Conservation (phyloP, 805 yeast genomes). For the Metschnikowia vanudenii region DNA sequence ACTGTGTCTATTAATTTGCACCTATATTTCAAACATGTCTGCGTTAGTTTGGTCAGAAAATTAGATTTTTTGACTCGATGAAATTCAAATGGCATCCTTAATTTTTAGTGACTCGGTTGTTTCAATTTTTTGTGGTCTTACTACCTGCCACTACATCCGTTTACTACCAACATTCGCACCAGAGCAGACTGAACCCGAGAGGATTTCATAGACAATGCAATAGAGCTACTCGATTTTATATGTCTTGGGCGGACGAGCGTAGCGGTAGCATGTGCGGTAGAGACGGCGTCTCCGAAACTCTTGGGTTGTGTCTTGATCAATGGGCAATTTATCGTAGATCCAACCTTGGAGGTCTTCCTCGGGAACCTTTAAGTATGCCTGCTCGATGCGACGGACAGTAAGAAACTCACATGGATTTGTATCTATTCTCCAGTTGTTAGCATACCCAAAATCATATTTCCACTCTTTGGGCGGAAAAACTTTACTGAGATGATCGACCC, state of each 20-base stretch:
- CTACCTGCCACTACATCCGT: too few relatives aligned
- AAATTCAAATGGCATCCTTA: too few relatives aligned
- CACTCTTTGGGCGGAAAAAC: slow-evolving; percentile 71
- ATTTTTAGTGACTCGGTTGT: too few relatives aligned
- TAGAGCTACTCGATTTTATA: slow-evolving; percentile 9
- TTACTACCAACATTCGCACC: not conserved
- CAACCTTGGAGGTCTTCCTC: slow-evolving; percentile 43
- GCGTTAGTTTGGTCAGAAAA: too few relatives aligned
- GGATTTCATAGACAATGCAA: too few relatives aligned
- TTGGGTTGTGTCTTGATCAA: slow-evolving; percentile 36
- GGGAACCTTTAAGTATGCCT: slow-evolving; percentile 23
- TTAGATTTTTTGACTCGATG: too few relatives aligned
- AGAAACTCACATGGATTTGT: slow-evolving; percentile 52
- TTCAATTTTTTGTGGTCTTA: too few relatives aligned
- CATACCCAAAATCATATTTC: slow-evolving; percentile 56
- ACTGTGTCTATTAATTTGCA: too few relatives aligned
- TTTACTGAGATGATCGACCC: slow-evolving; percentile 52
- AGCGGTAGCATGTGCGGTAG: slow-evolving; percentile 51
- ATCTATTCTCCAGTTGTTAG: slow-evolving; percentile 67
- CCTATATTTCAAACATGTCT: too few relatives aligned
- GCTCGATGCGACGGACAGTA: slow-evolving; percentile 36
- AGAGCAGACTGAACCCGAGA: too few relatives aligned
- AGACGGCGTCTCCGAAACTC: slow-evolving; percentile 60
- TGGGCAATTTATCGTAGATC: slow-evolving; percentile 45
- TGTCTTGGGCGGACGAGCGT: slow-evolving; percentile 20